Conservation (phyloP, 2,329 filamentous ascomycete species). For the Penicillium psychrosexuale region DNA sequence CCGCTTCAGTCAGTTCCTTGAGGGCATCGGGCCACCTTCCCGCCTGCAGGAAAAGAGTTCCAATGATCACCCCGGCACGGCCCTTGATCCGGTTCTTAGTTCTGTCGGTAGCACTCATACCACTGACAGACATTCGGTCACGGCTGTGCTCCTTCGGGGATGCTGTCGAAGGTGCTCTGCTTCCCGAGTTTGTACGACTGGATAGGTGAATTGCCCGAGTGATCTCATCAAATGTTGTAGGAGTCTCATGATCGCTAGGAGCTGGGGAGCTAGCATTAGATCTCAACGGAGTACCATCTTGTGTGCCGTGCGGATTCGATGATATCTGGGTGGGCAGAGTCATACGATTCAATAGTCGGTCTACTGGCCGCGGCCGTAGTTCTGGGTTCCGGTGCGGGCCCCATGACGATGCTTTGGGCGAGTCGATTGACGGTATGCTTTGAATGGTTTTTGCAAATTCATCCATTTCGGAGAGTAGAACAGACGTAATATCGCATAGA, state of each 20-base stretch:
- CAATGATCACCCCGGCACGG: constrained; percentile 73
- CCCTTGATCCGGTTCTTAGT: constrained; percentile 78
- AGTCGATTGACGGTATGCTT: constrained; percentile 71
- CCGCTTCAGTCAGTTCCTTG: constrained; percentile 77
- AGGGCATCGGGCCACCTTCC: constrained; percentile 88
- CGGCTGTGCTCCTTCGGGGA: constrained; percentile 55
- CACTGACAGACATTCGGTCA: constrained; percentile 61
- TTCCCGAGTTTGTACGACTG: constrained; percentile 39
- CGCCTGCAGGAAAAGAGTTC: constrained; percentile 80
- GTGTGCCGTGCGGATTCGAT: constrained; percentile 42
- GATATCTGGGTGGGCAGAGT: constrained; percentile 67
- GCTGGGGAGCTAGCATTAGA: constrained; percentile 37
- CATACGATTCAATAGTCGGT: constrained; percentile 68
- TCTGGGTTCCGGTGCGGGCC: constrained; percentile 51
- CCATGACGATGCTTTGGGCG: constrained; percentile 57
- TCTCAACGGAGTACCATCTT: constrained; percentile 38
- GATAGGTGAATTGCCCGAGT: constrained; percentile 43
- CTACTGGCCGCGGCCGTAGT: constrained; percentile 44
- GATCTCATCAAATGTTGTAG: constrained; percentile 56
- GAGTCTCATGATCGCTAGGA: constrained; percentile 41
- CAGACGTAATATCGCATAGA: constrained; percentile 73
- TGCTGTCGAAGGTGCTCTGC: constrained; percentile 35
- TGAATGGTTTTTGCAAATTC: constrained; percentile 70
- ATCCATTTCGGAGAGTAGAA: constrained; percentile 72
- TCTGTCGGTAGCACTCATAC: constrained; percentile 74